Evolutionary conservation across 768 basidiomycete species (phyloP).

Genomic region (Mycena alexandri): DNA sequence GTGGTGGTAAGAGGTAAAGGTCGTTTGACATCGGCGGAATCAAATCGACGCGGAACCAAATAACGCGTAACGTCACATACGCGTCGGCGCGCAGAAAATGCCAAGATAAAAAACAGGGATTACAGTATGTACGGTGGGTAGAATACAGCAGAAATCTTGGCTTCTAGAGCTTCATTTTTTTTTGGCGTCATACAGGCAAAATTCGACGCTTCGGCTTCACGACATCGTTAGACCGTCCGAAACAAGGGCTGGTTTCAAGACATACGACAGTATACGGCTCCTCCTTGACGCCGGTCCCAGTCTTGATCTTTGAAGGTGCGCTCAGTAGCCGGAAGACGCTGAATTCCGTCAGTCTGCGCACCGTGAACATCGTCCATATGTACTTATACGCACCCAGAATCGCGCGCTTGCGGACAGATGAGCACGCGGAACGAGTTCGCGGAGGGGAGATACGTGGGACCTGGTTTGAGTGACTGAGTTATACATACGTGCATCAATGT

Average conservation of each 20-base stretch:
- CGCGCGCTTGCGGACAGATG: constrained; percentile 35
- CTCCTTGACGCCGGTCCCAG: constrained; percentile 10
- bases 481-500: too few relatives aligned
- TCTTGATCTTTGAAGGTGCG: constrained; percentile 22
- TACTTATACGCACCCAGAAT: constrained; percentile 38
- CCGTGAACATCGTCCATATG: not conserved
- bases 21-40: too few relatives aligned
- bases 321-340: constrained; percentile 31
- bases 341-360: constrained; percentile 1
- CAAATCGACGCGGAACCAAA: constrained; percentile 13
- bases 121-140: not conserved
- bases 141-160: not conserved
- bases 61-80: constrained; percentile 19
- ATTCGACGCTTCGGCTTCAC: constrained; percentile 23
- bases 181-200: constrained; percentile 6
- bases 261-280: constrained; percentile 34
- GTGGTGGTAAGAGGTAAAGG: too few relatives aligned
- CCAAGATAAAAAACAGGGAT: too few relatives aligned
- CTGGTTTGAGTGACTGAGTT: constrained; percentile 6
- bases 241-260: not conserved
- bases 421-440: constrained; percentile 41
- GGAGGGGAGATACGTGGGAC: constrained; percentile 56
- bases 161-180: too few relatives aligned
- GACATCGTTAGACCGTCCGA: not conserved
- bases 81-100: not conserved